These are phyloP conservation scores for Populus trichocarpa DNA, from an alignment of 441 rosid genomes.

Conservation along the genomic window DNA sequence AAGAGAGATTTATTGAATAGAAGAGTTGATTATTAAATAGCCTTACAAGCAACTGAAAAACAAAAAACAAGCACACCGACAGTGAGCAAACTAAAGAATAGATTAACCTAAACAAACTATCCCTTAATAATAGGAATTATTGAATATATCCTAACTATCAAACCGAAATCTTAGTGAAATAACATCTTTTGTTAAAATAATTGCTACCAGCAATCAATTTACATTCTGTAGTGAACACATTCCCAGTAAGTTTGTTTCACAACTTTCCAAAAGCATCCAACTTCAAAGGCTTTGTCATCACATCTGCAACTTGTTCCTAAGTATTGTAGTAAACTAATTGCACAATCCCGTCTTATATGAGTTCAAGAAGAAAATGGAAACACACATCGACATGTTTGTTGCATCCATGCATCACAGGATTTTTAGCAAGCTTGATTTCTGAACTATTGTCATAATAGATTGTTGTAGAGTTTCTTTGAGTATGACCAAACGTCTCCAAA, in stretches of 20 bases:
- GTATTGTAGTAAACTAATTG: neutral
- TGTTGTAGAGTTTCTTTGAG: too few relatives aligned
- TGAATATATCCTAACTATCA: neutral
- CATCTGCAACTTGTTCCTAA: neutral
- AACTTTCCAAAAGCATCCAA: neutral
- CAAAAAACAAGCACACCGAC: too few relatives aligned
- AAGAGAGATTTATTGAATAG: too few relatives aligned
- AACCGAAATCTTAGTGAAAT: neutral
- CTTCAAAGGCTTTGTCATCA: neutral
- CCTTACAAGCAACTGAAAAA: too few relatives aligned
- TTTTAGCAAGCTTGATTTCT: neutral
- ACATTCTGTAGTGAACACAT: neutral
- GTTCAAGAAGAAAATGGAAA: neutral
- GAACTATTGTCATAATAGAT: neutral
- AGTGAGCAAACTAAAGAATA: neutral
- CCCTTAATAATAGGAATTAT: neutral
- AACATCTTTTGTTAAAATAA: neutral
- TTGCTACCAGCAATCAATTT: neutral
- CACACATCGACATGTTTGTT: neutral
- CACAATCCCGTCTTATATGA: neutral
- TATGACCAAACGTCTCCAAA: neutral
- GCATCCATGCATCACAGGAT: neutral
- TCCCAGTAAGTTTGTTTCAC: too few relatives aligned
- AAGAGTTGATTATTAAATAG: too few relatives aligned
- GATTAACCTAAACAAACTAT: neutral